phyloP scores from a whole-genome alignment of 495 filamentous ascomycete genomes.

The Hypoxylon crocopeplum region DNA sequence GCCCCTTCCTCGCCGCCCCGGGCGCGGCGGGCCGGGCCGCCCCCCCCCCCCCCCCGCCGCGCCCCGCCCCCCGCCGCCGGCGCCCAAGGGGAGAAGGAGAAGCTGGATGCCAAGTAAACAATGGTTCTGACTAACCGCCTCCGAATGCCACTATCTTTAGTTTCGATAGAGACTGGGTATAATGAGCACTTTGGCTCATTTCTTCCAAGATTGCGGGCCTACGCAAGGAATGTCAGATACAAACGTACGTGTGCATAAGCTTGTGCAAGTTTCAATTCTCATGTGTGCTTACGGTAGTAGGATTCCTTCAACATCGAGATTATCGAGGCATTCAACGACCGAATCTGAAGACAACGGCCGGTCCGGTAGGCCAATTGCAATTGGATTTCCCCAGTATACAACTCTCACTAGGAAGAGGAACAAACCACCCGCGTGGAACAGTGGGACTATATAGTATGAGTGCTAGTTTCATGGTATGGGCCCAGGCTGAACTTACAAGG shows the following conservation, averaged over 20 bases:
- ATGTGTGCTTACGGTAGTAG: not conserved
- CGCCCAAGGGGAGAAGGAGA: too few relatives aligned
- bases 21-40: too few relatives aligned
- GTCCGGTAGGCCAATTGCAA: not conserved
- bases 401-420: conserved; percentile 18
- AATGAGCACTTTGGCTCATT: conserved; percentile 40
- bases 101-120: not conserved
- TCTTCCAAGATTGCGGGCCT: conserved; percentile 53
- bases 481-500: not conserved
- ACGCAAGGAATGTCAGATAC: not conserved
- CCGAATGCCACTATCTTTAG: conserved; percentile 45
- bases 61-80: too few relatives aligned
- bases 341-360: not conserved
- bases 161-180: conserved; percentile 39
- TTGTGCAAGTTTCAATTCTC: not conserved
- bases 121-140: conserved; percentile 39
- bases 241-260: not conserved
- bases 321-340: not conserved
- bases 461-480: not conserved
- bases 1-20: too few relatives aligned
- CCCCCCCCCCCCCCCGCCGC: too few relatives aligned
- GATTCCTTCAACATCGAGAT: not conserved
- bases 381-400: not conserved
- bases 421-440: conserved; percentile 43
- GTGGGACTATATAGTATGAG: conserved; percentile 38